These are phyloP conservation scores for Hypoxylon rubiginosum DNA, from an alignment of 2,329 filamentous ascomycete species.

Conservation along the genomic window DNA sequence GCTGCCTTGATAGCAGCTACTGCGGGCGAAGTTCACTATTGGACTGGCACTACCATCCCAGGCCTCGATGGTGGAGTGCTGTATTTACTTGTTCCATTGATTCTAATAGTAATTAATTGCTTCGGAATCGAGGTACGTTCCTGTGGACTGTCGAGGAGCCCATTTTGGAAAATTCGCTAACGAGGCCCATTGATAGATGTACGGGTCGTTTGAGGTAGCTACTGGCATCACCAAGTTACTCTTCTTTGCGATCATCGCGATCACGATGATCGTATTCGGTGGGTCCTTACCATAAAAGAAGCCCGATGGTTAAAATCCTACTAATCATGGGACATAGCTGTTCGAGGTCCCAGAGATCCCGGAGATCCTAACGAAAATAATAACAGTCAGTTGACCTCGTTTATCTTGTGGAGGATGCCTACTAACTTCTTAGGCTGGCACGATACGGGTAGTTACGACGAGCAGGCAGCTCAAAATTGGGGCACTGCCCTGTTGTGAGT, in stretches of 20 bases:
- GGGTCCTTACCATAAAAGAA: constrained; percentile 1
- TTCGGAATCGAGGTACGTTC: constrained; percentile 44
- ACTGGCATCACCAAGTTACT: constrained; percentile 46
- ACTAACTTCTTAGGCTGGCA: constrained; percentile 36
- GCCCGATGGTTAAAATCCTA: not conserved
- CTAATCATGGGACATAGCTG: constrained; percentile 10
- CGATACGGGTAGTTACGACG: constrained; percentile 36
- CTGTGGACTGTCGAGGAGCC: not conserved
- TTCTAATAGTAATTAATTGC: constrained; percentile 42
- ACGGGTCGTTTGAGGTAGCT: constrained; percentile 49
- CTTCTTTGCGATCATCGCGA: constrained; percentile 45
- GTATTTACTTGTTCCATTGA: constrained; percentile 45
- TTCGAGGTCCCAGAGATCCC: not conserved
- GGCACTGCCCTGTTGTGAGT: constrained; percentile 46
- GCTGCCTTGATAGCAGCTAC: constrained; percentile 45
- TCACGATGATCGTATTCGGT: constrained; percentile 40
- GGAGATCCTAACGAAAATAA: not conserved
- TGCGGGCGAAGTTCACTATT: constrained; percentile 47
- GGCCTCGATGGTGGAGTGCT: constrained; percentile 27
- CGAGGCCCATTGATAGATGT: constrained; percentile 38
- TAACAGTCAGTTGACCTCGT: not conserved
- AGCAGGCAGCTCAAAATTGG: constrained; percentile 43
- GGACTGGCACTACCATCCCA: constrained; percentile 35
- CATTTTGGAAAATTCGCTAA: not conserved
- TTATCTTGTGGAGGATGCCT: not conserved